phyloP scores from a whole-genome alignment of 2,329 filamentous ascomycete genomes.

The Clathrospora elynae region DNA sequence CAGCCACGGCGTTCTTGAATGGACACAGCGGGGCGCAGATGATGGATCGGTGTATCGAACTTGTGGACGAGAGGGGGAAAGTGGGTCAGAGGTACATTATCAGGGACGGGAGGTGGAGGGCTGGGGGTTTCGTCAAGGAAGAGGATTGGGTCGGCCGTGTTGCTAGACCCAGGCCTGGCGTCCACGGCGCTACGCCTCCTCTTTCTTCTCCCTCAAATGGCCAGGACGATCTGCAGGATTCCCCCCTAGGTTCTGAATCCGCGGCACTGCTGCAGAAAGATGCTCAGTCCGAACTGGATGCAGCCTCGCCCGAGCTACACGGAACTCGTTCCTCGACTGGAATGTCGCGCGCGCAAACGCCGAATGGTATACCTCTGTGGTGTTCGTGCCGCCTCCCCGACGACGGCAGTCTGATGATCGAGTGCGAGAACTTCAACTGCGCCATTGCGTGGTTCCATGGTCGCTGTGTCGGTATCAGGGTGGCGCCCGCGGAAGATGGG shows the following conservation, averaged over 20 bases:
- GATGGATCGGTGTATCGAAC: conserved; percentile 4
- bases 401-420: conserved; percentile 10
- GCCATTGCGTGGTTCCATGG: conserved; percentile 11
- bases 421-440: conserved; percentile 10
- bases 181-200: too few relatives aligned
- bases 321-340: background rate
- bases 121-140: conserved; percentile 1
- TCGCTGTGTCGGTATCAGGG: conserved; percentile 5
- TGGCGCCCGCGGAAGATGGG: background rate
- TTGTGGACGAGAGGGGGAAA: conserved; percentile 1
- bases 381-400: conserved; percentile 13
- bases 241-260: background rate
- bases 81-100: conserved; percentile 3
- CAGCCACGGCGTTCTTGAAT: background rate
- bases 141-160: background rate
- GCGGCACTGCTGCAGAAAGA: background rate
- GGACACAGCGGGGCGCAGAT: background rate
- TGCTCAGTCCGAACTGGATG: too few relatives aligned
- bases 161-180: background rate
- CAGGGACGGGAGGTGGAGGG: background rate
- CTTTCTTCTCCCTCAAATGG: too few relatives aligned
- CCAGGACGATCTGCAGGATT: too few relatives aligned
- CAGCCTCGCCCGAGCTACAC: too few relatives aligned
- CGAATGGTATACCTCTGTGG: background rate
- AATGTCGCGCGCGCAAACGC: background rate